phyloP scores from a whole-genome alignment of 805 yeast genomes.

The Kodamaea kakaduensis region DNA sequence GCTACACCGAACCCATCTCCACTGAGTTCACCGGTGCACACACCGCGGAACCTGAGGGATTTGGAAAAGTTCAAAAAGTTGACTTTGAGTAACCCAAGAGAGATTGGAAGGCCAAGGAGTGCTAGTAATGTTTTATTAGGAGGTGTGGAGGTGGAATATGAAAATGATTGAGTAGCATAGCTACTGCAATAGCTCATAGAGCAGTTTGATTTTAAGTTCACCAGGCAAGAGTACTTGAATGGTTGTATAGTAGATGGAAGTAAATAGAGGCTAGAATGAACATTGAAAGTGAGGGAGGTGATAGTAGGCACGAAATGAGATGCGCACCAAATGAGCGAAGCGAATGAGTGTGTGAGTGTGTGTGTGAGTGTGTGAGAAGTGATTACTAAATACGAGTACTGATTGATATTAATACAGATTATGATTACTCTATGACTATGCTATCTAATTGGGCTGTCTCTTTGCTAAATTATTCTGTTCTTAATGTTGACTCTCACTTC shows the following conservation, averaged over 20 bases:
- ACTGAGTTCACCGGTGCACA: slow-evolving; percentile 31
- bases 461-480: neutral
- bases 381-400: slow-evolving; percentile 2
- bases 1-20: slow-evolving; percentile 41
- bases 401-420: neutral
- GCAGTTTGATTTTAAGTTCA: too few relatives aligned
- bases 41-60: slow-evolving; percentile 15
- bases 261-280: too few relatives aligned
- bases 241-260: too few relatives aligned
- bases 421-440: neutral
- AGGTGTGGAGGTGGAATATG: slow-evolving; percentile 22
- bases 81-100: slow-evolving; percentile 6
- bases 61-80: slow-evolving; percentile 11
- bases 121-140: slow-evolving; percentile 23
- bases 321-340: too few relatives aligned
- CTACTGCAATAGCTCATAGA: too few relatives aligned
- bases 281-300: too few relatives aligned
- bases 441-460: too few relatives aligned
- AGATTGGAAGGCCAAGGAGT: slow-evolving; percentile 14
- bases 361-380: slow-evolving; percentile 5
- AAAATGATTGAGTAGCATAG: too few relatives aligned
- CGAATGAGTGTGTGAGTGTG: too few relatives aligned
- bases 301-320: too few relatives aligned
- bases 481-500: slow-evolving; percentile 25
- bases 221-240: too few relatives aligned